Evolutionary conservation across 2,329 filamentous ascomycete species (phyloP), one percentile per base, ranked within the genome.

Genomic region (Colletotrichum chlorophyti): DNA sequence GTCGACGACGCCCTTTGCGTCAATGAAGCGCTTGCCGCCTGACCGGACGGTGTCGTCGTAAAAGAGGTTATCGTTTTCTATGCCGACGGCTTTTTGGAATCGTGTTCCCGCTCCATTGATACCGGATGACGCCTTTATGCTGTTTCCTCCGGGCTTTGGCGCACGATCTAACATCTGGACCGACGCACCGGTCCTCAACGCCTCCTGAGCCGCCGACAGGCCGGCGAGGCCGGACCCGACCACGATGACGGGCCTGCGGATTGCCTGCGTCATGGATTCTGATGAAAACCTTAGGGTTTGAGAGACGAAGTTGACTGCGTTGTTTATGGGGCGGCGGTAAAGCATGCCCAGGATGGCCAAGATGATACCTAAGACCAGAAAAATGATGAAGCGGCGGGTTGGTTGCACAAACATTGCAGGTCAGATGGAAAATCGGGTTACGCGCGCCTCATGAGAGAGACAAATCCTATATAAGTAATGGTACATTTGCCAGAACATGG

Each of bases 191-290:
- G 79, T 75, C 4, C 75, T 70, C 5, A 88, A 72, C 6, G 87
- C 80, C 58, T 83, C 77, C 35, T 82, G 79, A 3, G 85, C 81
- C 15, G 86, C 85, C 1, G 82, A 80, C 1, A 89, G 76, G 3
- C 86, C 86, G 6, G 86, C 85, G 1, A 90, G 81, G 14, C 86
- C 87, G 5, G 85, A 85, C 42, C 86, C 86, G n/a, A 89, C 81
- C 2, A 88, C 75, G 17, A 89, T 83, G 15, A 86, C 83, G 24
- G 69, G 71, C n/a, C 62, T 51, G 11, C 49, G 49, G 0, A 60
- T 2, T 19, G 19, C 29, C 14, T 55, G 57, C 2, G 63, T 42
- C 65, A 65, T 65, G 21, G 29, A 3, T 1, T 29, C n/a, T 1
- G 17, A 38, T 5, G 51, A 29, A 11, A 23, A 34, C 6, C 29